Conservation (phyloP, 495 filamentous ascomycete species). For the Poronia punctata region DNA sequence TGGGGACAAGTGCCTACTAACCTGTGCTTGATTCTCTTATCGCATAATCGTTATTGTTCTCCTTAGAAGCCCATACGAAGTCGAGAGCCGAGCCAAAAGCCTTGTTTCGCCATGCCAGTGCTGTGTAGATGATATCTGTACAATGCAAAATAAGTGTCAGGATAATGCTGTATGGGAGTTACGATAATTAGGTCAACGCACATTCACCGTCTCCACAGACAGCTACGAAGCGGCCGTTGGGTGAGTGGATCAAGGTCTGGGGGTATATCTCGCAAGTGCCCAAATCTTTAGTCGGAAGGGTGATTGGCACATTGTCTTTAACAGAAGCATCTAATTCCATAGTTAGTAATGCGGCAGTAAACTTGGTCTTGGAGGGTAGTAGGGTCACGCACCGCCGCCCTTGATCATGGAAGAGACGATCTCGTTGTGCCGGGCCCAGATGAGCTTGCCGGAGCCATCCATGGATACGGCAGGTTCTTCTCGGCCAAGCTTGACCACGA, state of each 20-base stretch:
- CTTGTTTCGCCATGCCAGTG: slow-evolving; percentile 95
- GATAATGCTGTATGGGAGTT: no score
- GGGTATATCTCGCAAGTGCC: slow-evolving; percentile 96
- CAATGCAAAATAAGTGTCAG: slow-evolving; percentile 32
- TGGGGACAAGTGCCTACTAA: background rate
- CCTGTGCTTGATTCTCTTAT: slow-evolving; percentile 89
- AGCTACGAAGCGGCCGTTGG: slow-evolving; percentile 94
- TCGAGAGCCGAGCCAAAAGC: slow-evolving; percentile 91
- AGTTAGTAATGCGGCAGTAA: slow-evolving; percentile 9
- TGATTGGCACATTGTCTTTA: slow-evolving; percentile 84
- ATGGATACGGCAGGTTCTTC: slow-evolving; percentile 97
- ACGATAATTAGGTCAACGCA: no score
- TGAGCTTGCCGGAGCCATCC: slow-evolving; percentile 90
- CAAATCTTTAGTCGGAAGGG: slow-evolving; percentile 84
- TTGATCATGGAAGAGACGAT: slow-evolving; percentile 94
- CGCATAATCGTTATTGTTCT: slow-evolving; percentile 97
- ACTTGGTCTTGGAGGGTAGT: background rate
- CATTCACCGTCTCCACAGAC: slow-evolving; percentile 91
- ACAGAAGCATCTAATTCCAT: slow-evolving; percentile 53
- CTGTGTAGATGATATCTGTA: slow-evolving; percentile 88
- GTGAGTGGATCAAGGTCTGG: slow-evolving; percentile 87
- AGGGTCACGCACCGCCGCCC: slow-evolving; percentile 52
- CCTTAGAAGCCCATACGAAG: slow-evolving; percentile 96
- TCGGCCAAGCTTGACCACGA: slow-evolving; percentile 94
- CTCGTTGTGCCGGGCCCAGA: slow-evolving; percentile 92